A percentile compares a stretch with the other conserved stretches of the same genome.
Conservation (phyloP, 2,329 filamentous ascomycete species). For the Massarina eburnea region DNA sequence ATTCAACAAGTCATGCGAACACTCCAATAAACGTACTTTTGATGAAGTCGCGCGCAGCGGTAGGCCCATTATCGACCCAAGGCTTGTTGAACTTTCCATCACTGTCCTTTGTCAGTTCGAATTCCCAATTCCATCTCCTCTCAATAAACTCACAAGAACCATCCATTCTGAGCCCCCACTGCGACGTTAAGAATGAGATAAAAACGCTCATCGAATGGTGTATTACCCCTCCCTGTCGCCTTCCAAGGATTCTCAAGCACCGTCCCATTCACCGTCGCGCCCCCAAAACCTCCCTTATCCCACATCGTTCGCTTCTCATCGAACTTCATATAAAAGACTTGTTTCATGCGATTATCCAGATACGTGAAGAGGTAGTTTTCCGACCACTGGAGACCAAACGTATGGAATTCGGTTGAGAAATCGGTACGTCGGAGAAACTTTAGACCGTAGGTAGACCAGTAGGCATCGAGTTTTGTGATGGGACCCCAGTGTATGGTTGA, state of each 20-base stretch:
- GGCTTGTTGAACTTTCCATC: constrained; percentile 68
- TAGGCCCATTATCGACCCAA: constrained; percentile 53
- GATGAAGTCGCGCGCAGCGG: constrained; percentile 26
- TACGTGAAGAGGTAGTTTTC: constrained; percentile 85
- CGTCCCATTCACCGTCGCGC: constrained; percentile 64
- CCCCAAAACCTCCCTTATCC: constrained; percentile 67
- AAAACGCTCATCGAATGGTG: constrained; percentile 74
- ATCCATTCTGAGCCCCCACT: constrained; percentile 77
- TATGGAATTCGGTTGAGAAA: constrained; percentile 69
- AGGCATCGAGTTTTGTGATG: constrained; percentile 21
- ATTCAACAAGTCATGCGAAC: background rate
- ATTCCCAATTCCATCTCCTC: constrained; percentile 45
- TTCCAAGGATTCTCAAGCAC: constrained; percentile 64
- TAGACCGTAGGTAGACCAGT: constrained; percentile 22
- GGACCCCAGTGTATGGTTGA: constrained; percentile 78
- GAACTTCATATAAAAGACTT: constrained; percentile 75
- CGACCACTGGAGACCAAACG: constrained; percentile 70
- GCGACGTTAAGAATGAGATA: constrained; percentile 76
- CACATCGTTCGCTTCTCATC: constrained; percentile 58
- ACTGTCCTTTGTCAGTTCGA: constrained; percentile 4
- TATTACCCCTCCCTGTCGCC: constrained; percentile 60
- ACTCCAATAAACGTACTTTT: constrained; percentile 15
- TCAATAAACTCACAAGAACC: constrained; percentile 67
- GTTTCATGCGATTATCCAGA: constrained; percentile 73
- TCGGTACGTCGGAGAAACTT: constrained; percentile 64